phyloP scores from a whole-genome alignment of 2,329 filamentous ascomycete species.

The Penicillium verrucosum region DNA sequence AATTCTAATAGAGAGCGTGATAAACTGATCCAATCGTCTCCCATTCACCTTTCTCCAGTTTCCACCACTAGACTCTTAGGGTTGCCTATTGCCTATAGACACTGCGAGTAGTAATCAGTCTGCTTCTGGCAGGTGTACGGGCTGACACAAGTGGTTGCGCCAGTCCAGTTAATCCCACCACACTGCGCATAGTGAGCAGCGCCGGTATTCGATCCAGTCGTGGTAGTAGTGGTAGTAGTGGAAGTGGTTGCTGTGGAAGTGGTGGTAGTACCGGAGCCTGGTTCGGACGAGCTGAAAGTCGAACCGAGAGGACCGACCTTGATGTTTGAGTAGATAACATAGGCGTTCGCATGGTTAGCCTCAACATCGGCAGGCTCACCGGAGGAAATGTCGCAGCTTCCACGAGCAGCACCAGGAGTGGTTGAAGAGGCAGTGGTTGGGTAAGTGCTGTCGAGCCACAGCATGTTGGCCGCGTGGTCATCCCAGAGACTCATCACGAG shows the following conservation, averaged over 20 bases:
- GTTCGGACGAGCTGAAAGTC: conserved; percentile 38
- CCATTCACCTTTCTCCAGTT: not conserved
- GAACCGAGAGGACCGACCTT: conserved; percentile 56
- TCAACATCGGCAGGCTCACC: conserved; percentile 54
- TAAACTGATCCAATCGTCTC: not conserved
- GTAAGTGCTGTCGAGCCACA: conserved; percentile 69
- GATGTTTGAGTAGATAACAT: conserved; percentile 59
- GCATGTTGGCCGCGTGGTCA: conserved; percentile 66
- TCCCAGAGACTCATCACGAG: conserved; percentile 61
- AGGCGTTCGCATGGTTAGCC: conserved; percentile 44
- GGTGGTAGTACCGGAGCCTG: conserved; percentile 11
- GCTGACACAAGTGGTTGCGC: conserved; percentile 33
- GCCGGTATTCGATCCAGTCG: conserved; percentile 5
- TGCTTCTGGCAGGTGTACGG: conserved; percentile 33
- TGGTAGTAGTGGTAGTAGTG: conserved; percentile 8
- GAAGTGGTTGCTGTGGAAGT: conserved; percentile 4
- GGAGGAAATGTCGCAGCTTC: conserved; percentile 51
- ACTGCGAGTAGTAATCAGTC: conserved; percentile 41
- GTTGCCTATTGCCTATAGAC: conserved; percentile 22
- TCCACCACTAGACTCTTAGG: too few species aligned
- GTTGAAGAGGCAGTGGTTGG: conserved; percentile 48
- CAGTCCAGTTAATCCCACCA: conserved; percentile 36
- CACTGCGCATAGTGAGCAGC: conserved; percentile 32
- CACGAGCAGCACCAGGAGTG: conserved; percentile 50
- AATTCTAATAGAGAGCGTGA: not conserved